Percentiles rank a stretch among this genome's conserved stretches.
These are phyloP conservation scores for Sugiyamaella marilandica DNA, from an alignment of 805 yeast genomes.

Conservation along the genomic window DNA sequence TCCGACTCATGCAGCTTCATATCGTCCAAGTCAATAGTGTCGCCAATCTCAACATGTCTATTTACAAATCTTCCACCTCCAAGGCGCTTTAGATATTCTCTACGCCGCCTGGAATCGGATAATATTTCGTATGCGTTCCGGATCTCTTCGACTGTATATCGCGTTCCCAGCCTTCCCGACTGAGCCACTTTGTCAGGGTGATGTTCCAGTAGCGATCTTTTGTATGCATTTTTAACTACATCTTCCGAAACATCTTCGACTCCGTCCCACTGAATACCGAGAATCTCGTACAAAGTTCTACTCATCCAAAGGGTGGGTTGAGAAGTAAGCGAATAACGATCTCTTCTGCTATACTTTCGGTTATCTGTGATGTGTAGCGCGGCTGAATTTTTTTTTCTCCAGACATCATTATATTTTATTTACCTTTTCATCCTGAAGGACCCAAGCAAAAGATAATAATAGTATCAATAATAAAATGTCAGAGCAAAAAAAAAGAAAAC, in stretches of 20 bases:
- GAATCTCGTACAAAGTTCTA: slow-evolving; percentile 48
- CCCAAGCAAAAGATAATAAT: no score
- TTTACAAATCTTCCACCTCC: slow-evolving; percentile 11
- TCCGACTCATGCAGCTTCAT: slow-evolving; percentile 41
- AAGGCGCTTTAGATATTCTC: slow-evolving; percentile 50
- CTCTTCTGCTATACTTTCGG: no score
- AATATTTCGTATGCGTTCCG: slow-evolving; percentile 63
- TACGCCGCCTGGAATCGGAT: slow-evolving; percentile 37
- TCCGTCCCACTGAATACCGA: slow-evolving; percentile 43
- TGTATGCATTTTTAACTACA: slow-evolving; percentile 59
- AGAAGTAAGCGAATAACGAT: no score
- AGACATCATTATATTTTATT: no score
- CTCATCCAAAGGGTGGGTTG: no score
- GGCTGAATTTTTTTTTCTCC: slow-evolving; percentile 9
- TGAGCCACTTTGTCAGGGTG: slow-evolving; percentile 77
- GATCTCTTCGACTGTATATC: slow-evolving; percentile 41
- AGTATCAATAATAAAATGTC: not conserved
- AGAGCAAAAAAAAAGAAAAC: slow-evolving; percentile 2
- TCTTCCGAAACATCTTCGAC: slow-evolving; percentile 28
- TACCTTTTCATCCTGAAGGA: no score
- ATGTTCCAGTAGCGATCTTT: slow-evolving; percentile 47
- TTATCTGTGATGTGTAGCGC: not conserved
- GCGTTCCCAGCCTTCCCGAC: not conserved
- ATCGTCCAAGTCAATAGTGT: slow-evolving; percentile 59
- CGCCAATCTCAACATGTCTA: slow-evolving; percentile 60